These are phyloP conservation scores for Chytriomyces hyalinus DNA, from an alignment of 192 early-diverging fungal species.

Conservation along the genomic window DNA sequence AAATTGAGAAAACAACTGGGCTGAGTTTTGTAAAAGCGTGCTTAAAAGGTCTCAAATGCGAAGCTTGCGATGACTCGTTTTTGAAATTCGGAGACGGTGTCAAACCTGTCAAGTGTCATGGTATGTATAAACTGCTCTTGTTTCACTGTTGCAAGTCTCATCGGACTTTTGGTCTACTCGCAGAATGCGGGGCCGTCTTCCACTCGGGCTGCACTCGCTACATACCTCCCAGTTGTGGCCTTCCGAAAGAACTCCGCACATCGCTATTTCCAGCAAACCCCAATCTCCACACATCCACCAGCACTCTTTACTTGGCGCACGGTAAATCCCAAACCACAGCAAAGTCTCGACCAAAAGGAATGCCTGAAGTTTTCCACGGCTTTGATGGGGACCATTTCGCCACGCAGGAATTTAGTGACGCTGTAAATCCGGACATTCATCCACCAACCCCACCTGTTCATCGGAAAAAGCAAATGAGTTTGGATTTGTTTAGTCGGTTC, in stretches of 20 bases:
- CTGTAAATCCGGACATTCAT: slow-evolving; percentile 33
- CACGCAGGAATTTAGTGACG: slow-evolving; percentile 24
- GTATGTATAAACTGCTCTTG: slow-evolving; percentile 7
- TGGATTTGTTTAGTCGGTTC: no score
- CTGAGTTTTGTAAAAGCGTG: slow-evolving; percentile 9
- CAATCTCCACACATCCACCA: neutral
- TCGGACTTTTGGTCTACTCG: neutral
- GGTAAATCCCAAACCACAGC: neutral
- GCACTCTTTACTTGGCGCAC: slow-evolving; percentile 12
- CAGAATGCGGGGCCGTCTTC: slow-evolving; percentile 33
- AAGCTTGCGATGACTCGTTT: slow-evolving; percentile 20
- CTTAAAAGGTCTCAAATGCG: slow-evolving; percentile 25
- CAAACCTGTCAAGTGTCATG: slow-evolving; percentile 25
- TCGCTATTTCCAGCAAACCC: slow-evolving; percentile 27
- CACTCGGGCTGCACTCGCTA: slow-evolving; percentile 11
- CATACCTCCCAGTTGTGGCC: slow-evolving; percentile 22
- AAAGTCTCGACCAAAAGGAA: neutral
- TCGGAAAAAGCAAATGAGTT: slow-evolving; percentile 8
- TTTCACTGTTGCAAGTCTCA: neutral
- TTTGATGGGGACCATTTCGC: slow-evolving; percentile 34
- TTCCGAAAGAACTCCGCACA: slow-evolving; percentile 13
- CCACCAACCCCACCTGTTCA: slow-evolving; percentile 30
- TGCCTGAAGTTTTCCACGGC: slow-evolving; percentile 22
- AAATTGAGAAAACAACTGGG: neutral
- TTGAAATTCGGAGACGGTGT: neutral